Evolutionary conservation across 1,139 yeast genomes (phyloP).

Genomic region (Pichia sp.): DNA sequence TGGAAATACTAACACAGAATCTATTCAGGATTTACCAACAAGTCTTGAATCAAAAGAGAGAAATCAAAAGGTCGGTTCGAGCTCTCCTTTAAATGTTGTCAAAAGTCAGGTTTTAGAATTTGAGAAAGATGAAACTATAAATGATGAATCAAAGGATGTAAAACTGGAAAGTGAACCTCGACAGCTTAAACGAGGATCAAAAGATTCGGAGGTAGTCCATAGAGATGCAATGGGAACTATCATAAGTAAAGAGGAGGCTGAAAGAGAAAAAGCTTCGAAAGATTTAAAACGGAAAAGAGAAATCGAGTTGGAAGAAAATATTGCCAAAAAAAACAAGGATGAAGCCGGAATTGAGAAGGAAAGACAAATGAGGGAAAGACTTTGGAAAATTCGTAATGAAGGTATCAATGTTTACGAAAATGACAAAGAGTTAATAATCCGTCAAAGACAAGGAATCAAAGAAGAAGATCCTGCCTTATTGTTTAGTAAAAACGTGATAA

Average conservation of each 20-base stretch:
- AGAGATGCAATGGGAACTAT: constrained; percentile 52
- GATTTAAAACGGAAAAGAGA: constrained; percentile 26
- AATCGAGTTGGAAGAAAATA: constrained; percentile 33
- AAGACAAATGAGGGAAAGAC: constrained; percentile 7
- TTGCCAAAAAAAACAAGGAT: constrained; percentile 29
- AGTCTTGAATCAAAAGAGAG: too few relatives aligned
- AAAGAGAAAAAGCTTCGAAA: constrained; percentile 30
- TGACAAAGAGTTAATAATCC: constrained; percentile 35
- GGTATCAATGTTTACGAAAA: constrained; percentile 31
- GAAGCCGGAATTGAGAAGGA: constrained; percentile 11
- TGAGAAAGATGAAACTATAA: constrained; percentile 19
- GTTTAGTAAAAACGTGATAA: constrained; percentile 29
- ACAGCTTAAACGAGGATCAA: not conserved
- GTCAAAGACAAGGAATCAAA: constrained; percentile 30
- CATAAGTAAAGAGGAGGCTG: constrained; percentile 3
- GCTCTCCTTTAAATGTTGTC: too few relatives aligned
- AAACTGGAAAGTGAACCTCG: constrained; percentile 21
- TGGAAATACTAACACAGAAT: too few relatives aligned
- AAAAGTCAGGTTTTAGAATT: too few relatives aligned
- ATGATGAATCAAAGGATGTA: constrained; percentile 7
- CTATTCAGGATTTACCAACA: too few relatives aligned
- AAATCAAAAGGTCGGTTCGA: too few relatives aligned
- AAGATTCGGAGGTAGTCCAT: constrained; percentile 36
- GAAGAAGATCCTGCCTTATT: constrained; percentile 66
- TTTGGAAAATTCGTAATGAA: constrained; percentile 13